Percentiles rank a stretch among this genome's conserved stretches.
These are phyloP conservation scores for Eimeria sp. DNA, from an alignment of 169 alveolate genomes.

Conservation along the genomic window DNA sequence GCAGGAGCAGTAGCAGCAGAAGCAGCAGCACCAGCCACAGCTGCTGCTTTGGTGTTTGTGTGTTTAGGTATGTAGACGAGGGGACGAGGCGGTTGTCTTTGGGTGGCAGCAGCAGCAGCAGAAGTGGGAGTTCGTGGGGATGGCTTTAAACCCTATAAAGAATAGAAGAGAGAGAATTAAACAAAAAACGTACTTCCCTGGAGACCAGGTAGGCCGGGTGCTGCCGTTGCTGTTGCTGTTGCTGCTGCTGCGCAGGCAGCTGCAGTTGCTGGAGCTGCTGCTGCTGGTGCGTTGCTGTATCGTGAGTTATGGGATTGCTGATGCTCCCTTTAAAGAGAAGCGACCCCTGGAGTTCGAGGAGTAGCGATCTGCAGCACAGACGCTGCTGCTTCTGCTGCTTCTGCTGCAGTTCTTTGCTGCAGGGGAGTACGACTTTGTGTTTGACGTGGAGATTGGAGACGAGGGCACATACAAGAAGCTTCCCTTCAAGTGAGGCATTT, in stretches of 20 bases:
- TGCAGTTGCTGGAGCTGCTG: background rate
- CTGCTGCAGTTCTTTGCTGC: slow-evolving; percentile 91
- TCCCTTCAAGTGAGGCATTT: slow-evolving; percentile 46
- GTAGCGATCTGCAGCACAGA: background rate
- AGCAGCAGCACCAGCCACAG: slow-evolving; percentile 30
- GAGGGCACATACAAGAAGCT: slow-evolving; percentile 78
- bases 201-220: slow-evolving; percentile 2
- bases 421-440: slow-evolving; percentile 95
- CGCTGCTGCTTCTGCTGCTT: slow-evolving; percentile 57
- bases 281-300: background rate
- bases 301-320: background rate
- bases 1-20: slow-evolving; percentile 38
- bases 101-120: slow-evolving; percentile 60
- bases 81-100: slow-evolving; percentile 14
- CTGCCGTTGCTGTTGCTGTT: slow-evolving; percentile 30
- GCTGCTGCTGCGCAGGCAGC: slow-evolving; percentile 5
- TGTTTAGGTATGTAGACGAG: slow-evolving; percentile 17
- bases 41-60: background rate
- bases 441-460: slow-evolving; percentile 94
- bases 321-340: background rate
- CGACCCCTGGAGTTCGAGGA: background rate
- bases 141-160: background rate
- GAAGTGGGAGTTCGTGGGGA: slow-evolving; percentile 40
- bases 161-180: background rate
- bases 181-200: background rate